Base-by-base conservation (phyloP, 2,329 filamentous ascomycete genomes). In the Fusarium sp. region DNA sequence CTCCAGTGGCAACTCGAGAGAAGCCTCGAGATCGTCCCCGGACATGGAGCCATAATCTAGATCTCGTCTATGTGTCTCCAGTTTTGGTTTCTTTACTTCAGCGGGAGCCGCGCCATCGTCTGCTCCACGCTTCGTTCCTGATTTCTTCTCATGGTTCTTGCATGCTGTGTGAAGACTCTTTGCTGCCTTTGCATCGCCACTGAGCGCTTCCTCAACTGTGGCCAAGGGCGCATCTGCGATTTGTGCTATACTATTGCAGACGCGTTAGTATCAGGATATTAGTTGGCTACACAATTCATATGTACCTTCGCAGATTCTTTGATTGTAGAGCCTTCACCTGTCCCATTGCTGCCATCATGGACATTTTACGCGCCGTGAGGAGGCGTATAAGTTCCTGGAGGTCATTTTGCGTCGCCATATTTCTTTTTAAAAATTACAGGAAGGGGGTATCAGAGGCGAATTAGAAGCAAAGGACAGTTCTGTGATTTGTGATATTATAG, bases 311-410 rank as follows among this genome's bases (percentile, higher is more conserved):
- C 27, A 91, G 82, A 44, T 86, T 85, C 45, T 84, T 86, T 5
- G 80, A 76, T 77, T 91, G 89, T 3, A 91, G 82, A 7, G 86
- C 83, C 77, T 88, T 90, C 64, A 90, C 84, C 70, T 89, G 86
- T 46, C 82, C 79, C 85, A 91, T 88, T 31, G 89, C 89, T 59
- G 85, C 85, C 79, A 90, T 83, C 81, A 91, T 88, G 7, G 88
- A 82, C 58, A 89, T 80, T 76, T 89, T 90, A 59, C 88, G 87
- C 51, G 85, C 84, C 7, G 87, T 91, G 73, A 91, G 81, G 60
- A 91, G 83, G 51, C 88, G 88, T 59, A 91, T 82, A 21, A 91
- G 84, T 76, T 90, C 89, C 73, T 91, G 88, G 27, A 91, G 80
- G 72, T 91, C 89, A 66, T 88, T 84, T 70, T 89, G 87, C 4